Conservation (phyloP, 495 filamentous ascomycete species). For the Aspergillus coremiiformis region DNA sequence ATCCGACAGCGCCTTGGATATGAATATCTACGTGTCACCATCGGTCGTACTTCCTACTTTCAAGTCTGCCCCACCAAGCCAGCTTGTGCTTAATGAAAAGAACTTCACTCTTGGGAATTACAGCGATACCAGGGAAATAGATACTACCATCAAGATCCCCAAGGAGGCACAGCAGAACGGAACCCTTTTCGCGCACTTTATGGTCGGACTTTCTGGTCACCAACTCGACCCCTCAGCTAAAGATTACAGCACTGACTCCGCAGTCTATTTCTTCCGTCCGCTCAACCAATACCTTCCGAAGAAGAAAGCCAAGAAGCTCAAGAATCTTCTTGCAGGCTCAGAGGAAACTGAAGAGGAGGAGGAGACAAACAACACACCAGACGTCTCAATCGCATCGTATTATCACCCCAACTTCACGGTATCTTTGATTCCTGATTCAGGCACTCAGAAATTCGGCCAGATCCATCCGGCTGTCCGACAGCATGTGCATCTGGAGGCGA, state of each 20-base stretch:
- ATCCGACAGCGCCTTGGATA: constrained; percentile 65
- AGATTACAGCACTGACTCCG: constrained; percentile 62
- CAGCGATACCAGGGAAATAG: constrained; percentile 67
- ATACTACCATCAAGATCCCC: constrained; percentile 72
- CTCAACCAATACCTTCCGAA: constrained; percentile 84
- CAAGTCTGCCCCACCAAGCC: constrained; percentile 44
- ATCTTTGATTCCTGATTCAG: constrained; percentile 76
- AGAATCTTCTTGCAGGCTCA: constrained; percentile 64
- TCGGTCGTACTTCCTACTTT: constrained; percentile 63
- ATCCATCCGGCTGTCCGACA: constrained; percentile 68
- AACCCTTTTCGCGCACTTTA: constrained; percentile 91
- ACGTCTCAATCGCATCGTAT: constrained; percentile 62
- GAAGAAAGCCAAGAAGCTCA: constrained; percentile 88
- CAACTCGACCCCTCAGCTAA: constrained; percentile 65
- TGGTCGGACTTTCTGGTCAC: constrained; percentile 66
- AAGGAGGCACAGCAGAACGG: constrained; percentile 80
- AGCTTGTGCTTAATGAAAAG: constrained; percentile 70
- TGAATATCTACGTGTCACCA: constrained; percentile 75
- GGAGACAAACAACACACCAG: constrained; percentile 48
- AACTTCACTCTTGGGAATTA: constrained; percentile 74
- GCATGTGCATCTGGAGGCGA: constrained; percentile 69
- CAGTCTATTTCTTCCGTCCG: constrained; percentile 76
- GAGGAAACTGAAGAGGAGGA: constrained; percentile 46
- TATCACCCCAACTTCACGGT: constrained; percentile 95
- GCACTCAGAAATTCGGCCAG: constrained; percentile 54